These are phyloP conservation scores for Picea mariana DNA, from an alignment of 83 land plant species.

Conservation along the genomic window DNA sequence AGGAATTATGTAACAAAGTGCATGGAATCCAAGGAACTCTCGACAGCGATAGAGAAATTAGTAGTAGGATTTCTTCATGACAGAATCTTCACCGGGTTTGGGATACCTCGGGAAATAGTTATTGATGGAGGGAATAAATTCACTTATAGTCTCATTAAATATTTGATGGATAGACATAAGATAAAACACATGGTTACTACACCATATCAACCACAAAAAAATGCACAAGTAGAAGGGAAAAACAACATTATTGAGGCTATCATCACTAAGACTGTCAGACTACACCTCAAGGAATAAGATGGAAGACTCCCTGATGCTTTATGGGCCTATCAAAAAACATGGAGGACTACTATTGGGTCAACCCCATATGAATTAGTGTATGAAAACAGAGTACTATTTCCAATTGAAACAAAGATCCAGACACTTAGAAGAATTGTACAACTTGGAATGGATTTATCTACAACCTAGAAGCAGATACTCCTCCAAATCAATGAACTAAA, in stretches of 20 bases:
- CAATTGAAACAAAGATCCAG: too few species aligned
- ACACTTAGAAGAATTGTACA: too few species aligned
- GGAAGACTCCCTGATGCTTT: not conserved
- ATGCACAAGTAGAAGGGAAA: not conserved
- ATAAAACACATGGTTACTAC: not conserved
- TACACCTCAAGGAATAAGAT: not conserved
- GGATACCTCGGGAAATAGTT: not conserved
- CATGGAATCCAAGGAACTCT: not conserved
- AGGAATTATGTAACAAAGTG: not conserved
- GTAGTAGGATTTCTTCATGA: not conserved
- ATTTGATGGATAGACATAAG: not conserved
- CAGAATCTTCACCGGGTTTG: not conserved
- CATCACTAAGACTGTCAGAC: not conserved
- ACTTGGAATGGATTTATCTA: too few species aligned
- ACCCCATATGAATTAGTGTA: too few species aligned
- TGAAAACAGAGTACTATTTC: too few species aligned
- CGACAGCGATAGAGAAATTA: not conserved
- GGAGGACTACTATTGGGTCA: not conserved
- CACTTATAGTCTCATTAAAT: not conserved
- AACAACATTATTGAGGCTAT: not conserved
- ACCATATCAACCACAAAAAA: not conserved
- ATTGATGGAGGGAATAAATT: not conserved
- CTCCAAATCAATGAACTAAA: too few species aligned
- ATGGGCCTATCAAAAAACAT: not conserved
- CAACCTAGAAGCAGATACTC: too few species aligned